These are phyloP conservation scores for Pichia thaimueangensis DNA, from an alignment of 805 yeast species.

Conservation along the genomic window DNA sequence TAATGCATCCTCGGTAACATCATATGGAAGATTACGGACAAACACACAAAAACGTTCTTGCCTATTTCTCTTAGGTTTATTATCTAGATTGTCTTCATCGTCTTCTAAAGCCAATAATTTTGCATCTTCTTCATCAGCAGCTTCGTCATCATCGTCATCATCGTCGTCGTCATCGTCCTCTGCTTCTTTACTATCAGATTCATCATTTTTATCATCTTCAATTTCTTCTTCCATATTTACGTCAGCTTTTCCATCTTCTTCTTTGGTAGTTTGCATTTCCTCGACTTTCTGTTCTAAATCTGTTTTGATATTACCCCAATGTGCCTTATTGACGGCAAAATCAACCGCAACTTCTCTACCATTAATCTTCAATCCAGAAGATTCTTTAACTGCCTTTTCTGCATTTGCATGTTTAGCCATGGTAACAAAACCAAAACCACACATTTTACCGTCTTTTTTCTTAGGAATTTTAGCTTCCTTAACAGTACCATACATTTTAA, in stretches of 20 bases:
- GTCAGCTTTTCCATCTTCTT: slow-evolving; percentile 33
- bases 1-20: slow-evolving; percentile 76
- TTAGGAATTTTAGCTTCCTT: slow-evolving; percentile 85
- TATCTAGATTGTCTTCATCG: slow-evolving; percentile 29
- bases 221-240: slow-evolving; percentile 29
- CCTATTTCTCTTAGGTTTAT: slow-evolving; percentile 43
- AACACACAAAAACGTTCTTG: slow-evolving; percentile 71
- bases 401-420: slow-evolving; percentile 79
- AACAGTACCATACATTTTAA: slow-evolving; percentile 77
- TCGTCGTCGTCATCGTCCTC: slow-evolving; percentile 24
- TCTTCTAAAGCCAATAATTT: slow-evolving; percentile 29
- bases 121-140: slow-evolving; percentile 22
- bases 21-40: slow-evolving; percentile 91
- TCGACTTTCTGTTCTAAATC: slow-evolving; percentile 35
- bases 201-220: slow-evolving; percentile 29
- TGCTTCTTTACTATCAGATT: slow-evolving; percentile 25
- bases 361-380: slow-evolving; percentile 69
- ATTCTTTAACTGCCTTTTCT: slow-evolving; percentile 68
- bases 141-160: slow-evolving; percentile 12
- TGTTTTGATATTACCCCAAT: slow-evolving; percentile 62
- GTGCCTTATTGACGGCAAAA: slow-evolving; percentile 82
- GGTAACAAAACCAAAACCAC: slow-evolving; percentile 92
- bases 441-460: slow-evolving; percentile 80
- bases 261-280: slow-evolving; percentile 18
- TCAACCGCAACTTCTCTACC: slow-evolving; percentile 93